A percentile compares a stretch with the other conserved stretches of the same genome.
These are phyloP conservation scores for Penicillium hordei DNA, from an alignment of 2,329 filamentous ascomycete species.

Conservation along the genomic window DNA sequence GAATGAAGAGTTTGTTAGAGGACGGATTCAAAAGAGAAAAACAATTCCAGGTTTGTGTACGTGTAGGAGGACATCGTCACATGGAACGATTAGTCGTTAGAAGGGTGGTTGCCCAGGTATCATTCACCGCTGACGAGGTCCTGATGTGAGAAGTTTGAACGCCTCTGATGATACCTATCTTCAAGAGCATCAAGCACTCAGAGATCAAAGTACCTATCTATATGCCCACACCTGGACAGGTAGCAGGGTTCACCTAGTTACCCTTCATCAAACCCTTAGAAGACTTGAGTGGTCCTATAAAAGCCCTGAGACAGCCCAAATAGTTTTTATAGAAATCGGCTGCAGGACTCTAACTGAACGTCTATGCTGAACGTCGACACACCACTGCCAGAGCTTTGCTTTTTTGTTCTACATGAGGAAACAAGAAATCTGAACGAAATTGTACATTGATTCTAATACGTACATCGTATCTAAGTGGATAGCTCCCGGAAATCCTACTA, in stretches of 20 bases:
- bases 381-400: background rate
- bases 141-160: background rate
- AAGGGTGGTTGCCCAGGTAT: background rate
- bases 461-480: conserved; percentile 13
- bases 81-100: background rate
- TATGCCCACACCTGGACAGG: background rate
- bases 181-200: background rate
- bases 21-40: background rate
- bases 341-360: background rate
- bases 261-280: background rate
- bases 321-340: background rate
- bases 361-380: background rate
- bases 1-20: background rate
- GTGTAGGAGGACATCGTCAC: background rate
- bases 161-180: background rate
- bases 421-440: background rate
- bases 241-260: background rate
- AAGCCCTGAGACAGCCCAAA: background rate
- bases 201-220: background rate
- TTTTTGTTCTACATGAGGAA: background rate
- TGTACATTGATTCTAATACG: conserved; percentile 13
- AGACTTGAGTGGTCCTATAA: background rate
- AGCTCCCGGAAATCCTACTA: conserved; percentile 3
- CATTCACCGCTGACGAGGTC: background rate
- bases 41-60: background rate